Evolutionary conservation across 2,329 filamentous ascomycete species (phyloP).

Genomic region (Colletotrichum salicis): DNA sequence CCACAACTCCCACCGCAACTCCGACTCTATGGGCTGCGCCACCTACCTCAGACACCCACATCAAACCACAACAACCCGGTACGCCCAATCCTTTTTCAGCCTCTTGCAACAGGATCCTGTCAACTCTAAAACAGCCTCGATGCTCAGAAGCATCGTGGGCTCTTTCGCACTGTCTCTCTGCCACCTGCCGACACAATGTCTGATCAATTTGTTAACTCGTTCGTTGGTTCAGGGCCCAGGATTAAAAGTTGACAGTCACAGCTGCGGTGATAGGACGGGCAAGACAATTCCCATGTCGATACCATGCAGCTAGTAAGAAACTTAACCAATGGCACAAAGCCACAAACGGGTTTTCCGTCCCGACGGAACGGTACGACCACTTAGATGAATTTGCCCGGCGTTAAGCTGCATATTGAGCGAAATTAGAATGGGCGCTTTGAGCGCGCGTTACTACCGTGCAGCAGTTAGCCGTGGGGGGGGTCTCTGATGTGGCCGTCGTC

Average conservation of each 20-base stretch:
- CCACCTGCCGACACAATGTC: not conserved
- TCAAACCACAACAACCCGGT: not conserved
- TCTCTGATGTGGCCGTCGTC: too few species aligned
- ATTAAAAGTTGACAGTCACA: not conserved
- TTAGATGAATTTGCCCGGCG: not conserved
- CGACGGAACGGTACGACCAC: not conserved
- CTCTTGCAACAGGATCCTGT: not conserved
- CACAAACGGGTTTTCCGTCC: not conserved
- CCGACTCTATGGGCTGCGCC: not conserved
- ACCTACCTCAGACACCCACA: not conserved
- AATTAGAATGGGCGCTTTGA: not conserved
- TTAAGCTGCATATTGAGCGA: not conserved
- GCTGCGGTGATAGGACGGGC: not conserved
- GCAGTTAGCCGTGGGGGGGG: not conserved
- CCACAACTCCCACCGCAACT: not conserved
- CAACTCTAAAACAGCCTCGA: not conserved
- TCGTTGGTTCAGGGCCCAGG: not conserved
- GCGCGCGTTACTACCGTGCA: not conserved
- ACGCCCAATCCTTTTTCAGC: not conserved
- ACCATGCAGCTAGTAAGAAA: not conserved
- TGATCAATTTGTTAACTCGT: not conserved
- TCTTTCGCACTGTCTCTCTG: not conserved
- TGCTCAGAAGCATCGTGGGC: not conserved
- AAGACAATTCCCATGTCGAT: not conserved
- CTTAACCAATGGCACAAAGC: not conserved